Evolutionary conservation across 306 rosid species (phyloP).

Genomic region (Quercus cerris): DNA sequence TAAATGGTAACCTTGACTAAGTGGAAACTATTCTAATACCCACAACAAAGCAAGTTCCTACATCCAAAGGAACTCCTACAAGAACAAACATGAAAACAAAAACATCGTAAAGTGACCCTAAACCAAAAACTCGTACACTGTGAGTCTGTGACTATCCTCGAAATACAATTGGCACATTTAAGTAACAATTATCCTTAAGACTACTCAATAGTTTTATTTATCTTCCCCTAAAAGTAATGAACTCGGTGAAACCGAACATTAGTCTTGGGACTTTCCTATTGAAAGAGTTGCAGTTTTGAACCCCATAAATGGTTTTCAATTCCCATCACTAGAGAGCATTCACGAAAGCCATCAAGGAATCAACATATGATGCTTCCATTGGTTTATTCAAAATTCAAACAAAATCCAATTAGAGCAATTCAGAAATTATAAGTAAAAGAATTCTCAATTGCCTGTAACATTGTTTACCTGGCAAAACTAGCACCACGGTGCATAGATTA

Average conservation of each 20-base stretch:
- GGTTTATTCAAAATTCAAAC: conserved; percentile 28
- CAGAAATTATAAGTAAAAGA: not conserved
- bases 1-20: too few relatives aligned
- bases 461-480: conserved; percentile 62
- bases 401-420: not conserved
- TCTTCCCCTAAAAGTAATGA: not conserved
- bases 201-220: not conserved
- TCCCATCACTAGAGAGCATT: conserved; percentile 55
- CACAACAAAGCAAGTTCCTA: not conserved
- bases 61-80: not conserved
- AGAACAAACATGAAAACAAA: not conserved
- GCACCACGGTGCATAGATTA: conserved; percentile 88
- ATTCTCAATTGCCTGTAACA: not conserved
- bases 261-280: conserved; percentile 19
- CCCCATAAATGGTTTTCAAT: not conserved
- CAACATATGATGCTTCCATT: conserved; percentile 71
- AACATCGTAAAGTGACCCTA: too few relatives aligned
- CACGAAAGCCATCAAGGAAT: conserved; percentile 70
- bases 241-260: not conserved
- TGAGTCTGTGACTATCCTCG: too few relatives aligned
- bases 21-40: too few relatives aligned
- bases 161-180: not conserved
- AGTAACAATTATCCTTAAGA: not conserved
- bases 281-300: not conserved
- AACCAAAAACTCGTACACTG: not conserved